Conservation (phyloP, 2,329 filamentous ascomycete genomes). For the Fusarium liriodendri region DNA sequence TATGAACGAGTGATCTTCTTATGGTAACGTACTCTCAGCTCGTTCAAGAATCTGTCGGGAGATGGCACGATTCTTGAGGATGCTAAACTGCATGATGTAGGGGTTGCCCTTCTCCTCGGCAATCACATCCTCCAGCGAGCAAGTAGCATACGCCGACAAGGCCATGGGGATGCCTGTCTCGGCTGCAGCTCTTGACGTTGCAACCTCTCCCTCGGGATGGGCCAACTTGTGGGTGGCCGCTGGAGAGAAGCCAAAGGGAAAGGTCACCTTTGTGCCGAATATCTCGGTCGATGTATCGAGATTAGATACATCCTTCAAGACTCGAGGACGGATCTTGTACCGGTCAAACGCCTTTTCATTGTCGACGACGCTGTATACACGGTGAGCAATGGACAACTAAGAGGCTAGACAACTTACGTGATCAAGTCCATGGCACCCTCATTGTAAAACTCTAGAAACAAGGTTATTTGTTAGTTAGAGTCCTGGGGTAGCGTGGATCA, state of each 20-base stretch:
- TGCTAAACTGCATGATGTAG: conserved; percentile 66
- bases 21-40: conserved; percentile 52
- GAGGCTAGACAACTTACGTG: not conserved
- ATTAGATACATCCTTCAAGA: conserved; percentile 54
- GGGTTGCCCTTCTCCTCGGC: conserved; percentile 52
- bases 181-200: conserved; percentile 57
- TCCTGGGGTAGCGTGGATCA: not conserved
- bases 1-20: not conserved
- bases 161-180: conserved; percentile 52
- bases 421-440: conserved; percentile 1
- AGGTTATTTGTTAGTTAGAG: not conserved
- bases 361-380: conserved; percentile 51
- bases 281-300: conserved; percentile 55
- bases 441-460: not conserved
- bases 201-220: conserved; percentile 59
- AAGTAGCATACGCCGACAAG: conserved; percentile 22
- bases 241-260: conserved; percentile 66
- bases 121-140: conserved; percentile 55
- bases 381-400: not conserved
- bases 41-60: conserved; percentile 50
- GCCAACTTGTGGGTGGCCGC: conserved; percentile 65
- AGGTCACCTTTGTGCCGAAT: conserved; percentile 54
- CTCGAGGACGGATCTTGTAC: conserved; percentile 59
- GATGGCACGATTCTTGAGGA: conserved; percentile 59
- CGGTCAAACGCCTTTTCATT: conserved; percentile 63